Percentiles rank a stretch among this genome's conserved stretches.
These are phyloP conservation scores for Wickerhamomyces sp. DNA, from an alignment of 1,139 yeast species.

Conservation along the genomic window DNA sequence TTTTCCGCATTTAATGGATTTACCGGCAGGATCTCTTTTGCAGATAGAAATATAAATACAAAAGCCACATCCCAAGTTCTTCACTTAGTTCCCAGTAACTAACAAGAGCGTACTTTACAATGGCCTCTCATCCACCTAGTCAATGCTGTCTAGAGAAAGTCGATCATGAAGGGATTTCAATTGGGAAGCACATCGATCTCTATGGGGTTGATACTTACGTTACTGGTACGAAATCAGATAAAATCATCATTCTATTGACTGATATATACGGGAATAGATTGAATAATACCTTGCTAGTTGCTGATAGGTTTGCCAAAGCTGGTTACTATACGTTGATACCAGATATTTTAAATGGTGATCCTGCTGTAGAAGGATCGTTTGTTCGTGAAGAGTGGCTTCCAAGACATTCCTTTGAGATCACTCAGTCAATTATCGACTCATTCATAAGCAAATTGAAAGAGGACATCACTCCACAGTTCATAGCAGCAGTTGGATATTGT, in stretches of 20 bases:
- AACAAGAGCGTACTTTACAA: no score
- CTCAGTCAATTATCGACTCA: conserved; percentile 37
- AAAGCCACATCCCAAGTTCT: no score
- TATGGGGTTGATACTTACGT: conserved; percentile 26
- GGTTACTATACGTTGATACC: conserved; percentile 69
- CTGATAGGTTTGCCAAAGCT: conserved; percentile 65
- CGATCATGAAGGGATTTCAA: conserved; percentile 35
- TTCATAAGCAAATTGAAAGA: conserved; percentile 41
- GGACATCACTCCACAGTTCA: conserved; percentile 44
- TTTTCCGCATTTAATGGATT: no score
- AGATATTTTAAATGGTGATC: conserved; percentile 63
- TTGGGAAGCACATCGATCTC: conserved; percentile 13
- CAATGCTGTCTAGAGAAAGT: conserved; percentile 41
- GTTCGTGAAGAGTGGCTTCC: conserved; percentile 47
- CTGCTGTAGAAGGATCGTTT: conserved; percentile 24
- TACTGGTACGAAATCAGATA: conserved; percentile 29
- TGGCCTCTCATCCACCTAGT: conserved; percentile 55
- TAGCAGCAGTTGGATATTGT: conserved; percentile 74
- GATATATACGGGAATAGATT: conserved; percentile 64
- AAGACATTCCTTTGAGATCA: conserved; percentile 46
- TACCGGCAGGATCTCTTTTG: no score
- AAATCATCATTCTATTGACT: conserved; percentile 56
- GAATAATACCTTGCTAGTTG: conserved; percentile 50
- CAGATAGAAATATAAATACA: no score
- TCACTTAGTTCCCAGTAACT: no score